These are phyloP conservation scores for Mortierella antarctica DNA, from an alignment of 192 early-diverging fungal genomes.

Conservation along the genomic window DNA sequence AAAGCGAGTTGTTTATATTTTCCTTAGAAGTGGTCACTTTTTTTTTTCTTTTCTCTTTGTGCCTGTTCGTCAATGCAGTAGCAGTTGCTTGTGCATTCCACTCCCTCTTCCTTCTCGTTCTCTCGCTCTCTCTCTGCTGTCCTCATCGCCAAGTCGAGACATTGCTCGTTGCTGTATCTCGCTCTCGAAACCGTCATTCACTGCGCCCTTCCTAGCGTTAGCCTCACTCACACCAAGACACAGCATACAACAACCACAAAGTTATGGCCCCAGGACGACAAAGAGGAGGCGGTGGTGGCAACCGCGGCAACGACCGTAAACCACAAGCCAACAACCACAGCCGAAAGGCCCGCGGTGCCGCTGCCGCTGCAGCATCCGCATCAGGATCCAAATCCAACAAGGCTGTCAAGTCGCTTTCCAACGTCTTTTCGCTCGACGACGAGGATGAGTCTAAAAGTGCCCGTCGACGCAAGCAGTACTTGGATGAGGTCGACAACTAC, in stretches of 20 bases:
- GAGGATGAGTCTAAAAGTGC: conserved; percentile 55
- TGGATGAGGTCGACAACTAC: conserved; percentile 73
- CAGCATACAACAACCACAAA: background rate
- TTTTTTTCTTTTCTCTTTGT: background rate
- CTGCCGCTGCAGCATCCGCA: conserved; percentile 21
- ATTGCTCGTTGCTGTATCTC: too few relatives aligned
- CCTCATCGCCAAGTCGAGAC: too few relatives aligned
- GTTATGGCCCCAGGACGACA: conserved; percentile 49
- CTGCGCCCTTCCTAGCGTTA: too few relatives aligned
- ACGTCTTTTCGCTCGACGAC: conserved; percentile 53
- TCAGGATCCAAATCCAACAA: conserved; percentile 6
- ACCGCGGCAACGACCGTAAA: conserved; percentile 10
- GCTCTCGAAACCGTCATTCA: too few relatives aligned
- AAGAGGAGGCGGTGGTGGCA: conserved; percentile 27
- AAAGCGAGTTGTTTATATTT: conserved; percentile 17
- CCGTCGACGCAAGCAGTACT: conserved; percentile 54
- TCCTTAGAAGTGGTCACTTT: background rate
- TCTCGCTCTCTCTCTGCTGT: background rate
- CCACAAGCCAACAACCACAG: conserved; percentile 48
- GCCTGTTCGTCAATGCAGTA: background rate
- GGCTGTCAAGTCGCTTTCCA: conserved; percentile 33
- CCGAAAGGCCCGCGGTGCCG: conserved; percentile 26
- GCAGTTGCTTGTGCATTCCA: background rate
- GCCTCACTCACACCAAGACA: background rate
- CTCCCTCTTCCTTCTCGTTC: too few relatives aligned